Percentiles rank a stretch among this genome's conserved stretches.
These are phyloP conservation scores for Exophiala sideris DNA, from an alignment of 2,329 filamentous ascomycete genomes.

Conservation along the genomic window DNA sequence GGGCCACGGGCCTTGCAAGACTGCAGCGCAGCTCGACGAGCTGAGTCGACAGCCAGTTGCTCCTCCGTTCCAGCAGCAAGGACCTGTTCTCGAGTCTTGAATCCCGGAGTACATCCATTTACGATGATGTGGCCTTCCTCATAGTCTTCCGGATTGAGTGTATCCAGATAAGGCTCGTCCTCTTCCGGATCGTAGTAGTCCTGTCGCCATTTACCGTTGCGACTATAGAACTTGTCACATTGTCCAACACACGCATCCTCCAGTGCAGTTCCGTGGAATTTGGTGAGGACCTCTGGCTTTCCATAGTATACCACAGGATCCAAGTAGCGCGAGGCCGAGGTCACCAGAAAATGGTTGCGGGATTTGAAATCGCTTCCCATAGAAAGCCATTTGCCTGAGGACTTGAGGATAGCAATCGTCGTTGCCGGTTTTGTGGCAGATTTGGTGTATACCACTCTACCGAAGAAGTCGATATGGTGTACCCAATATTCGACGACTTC, in stretches of 20 bases:
- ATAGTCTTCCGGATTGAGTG: constrained; percentile 1
- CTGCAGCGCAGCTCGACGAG: constrained; percentile 8
- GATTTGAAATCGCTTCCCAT: constrained; percentile 4
- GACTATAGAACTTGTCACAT: constrained; percentile 11
- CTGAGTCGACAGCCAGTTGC: constrained; percentile 4
- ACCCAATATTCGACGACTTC: constrained; percentile 2
- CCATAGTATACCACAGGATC: constrained; percentile 18
- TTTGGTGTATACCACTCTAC: constrained; percentile 9
- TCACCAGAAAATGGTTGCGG: constrained; percentile 6
- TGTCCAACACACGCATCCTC: constrained; percentile 16
- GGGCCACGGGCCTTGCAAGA: constrained; percentile 3
- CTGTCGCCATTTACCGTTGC: constrained; percentile 7
- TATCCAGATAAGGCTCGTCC: constrained; percentile 3
- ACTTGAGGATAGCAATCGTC: constrained; percentile 17
- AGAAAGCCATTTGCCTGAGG: constrained; percentile 9
- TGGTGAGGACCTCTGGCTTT: constrained; percentile 5
- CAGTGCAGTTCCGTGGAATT: constrained; percentile 8
- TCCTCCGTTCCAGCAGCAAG: constrained; percentile 11
- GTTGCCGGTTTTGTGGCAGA: constrained; percentile 16
- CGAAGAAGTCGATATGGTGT: constrained; percentile 21
- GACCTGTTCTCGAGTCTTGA: constrained; percentile 5
- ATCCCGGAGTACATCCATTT: constrained; percentile 13
- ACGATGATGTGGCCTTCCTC: constrained; percentile 4
- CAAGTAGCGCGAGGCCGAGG: constrained; percentile 9
- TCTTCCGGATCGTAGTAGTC: constrained; percentile 9